These are phyloP conservation scores for Aureoboletus auriporus DNA, from an alignment of 768 basidiomycete genomes.

Conservation along the genomic window DNA sequence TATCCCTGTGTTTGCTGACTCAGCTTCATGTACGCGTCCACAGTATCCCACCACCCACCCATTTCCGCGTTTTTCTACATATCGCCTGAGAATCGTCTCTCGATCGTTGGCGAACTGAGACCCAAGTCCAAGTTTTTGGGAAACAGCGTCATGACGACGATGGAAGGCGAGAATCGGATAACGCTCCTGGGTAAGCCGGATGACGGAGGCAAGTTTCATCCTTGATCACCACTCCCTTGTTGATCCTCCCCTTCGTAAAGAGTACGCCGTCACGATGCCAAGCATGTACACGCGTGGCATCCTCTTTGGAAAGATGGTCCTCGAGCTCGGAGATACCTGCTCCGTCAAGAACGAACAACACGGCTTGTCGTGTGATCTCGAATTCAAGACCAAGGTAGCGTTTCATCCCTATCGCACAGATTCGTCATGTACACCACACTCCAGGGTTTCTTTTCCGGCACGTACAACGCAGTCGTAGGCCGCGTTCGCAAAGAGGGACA, in stretches of 20 bases:
- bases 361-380: constrained; percentile 73
- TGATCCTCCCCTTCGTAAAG: constrained; percentile 32
- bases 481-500: constrained; percentile 59
- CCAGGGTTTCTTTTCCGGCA: constrained; percentile 95
- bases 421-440: too few relatives aligned
- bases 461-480: constrained; percentile 88
- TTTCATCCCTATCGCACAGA: too few relatives aligned
- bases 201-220: constrained; percentile 68
- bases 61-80: constrained; percentile 95
- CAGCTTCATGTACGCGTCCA: background rate
- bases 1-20: constrained; percentile 4
- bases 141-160: constrained; percentile 91
- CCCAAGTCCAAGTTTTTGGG: constrained; percentile 97
- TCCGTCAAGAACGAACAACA: constrained; percentile 79
- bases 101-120: constrained; percentile 87
- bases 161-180: constrained; percentile 95
- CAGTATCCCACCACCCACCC: constrained; percentile 94
- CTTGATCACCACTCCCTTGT: background rate
- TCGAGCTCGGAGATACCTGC: constrained; percentile 91
- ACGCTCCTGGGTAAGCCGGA: constrained; percentile 76
- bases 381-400: constrained; percentile 94
- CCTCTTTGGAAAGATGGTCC: constrained; percentile 89
- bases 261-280: constrained; percentile 92
- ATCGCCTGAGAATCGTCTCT: constrained; percentile 83
- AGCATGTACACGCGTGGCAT: constrained; percentile 95